Base-by-base conservation (phyloP, 257 asterid genomes). In the Solanum corneliomulleri region DNA sequence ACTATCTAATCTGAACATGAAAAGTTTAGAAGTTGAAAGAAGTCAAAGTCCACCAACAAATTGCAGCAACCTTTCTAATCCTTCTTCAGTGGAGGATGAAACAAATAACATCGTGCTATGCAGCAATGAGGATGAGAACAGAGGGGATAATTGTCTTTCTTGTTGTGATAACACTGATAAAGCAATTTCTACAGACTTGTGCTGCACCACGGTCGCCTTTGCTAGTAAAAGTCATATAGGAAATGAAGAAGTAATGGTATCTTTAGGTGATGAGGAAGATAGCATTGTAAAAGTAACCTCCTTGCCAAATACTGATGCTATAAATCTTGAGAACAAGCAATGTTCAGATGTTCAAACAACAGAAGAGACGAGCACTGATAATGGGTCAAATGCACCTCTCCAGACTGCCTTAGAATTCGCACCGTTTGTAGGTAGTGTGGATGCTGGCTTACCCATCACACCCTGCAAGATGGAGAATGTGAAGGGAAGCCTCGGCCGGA, bases 11-110 rank as follows among this genome's bases (percentile, higher is more conserved):
- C 88, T 77, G 86, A 90, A 89, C 77, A 83, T 93, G 41, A 91
- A 90, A 90, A 87, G 78, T 45, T 45, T 83, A 84, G 93, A 91
- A 82, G 93, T 82, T 62, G 98, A 91, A 88, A 90, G 91, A 89
- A 93, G 93, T 83, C 92, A 88, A 87, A 94, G 96, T 78, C 94
- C 95, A 42, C 89, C 92, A 9, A 92, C 96, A 58, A 94, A 94
- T 91, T 93, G 92, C 86, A 95, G 99, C 90, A 95, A 94, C 88
- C 95, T 94, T 87, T 97, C 98, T 11, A 95, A 95, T 92, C 98
- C 97, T 86, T 95, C 98, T 35, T 93, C 98, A 1, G 92, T 95
- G 49, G 99, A 96, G 89, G 98, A 96, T 45, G 98, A 94, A 90
- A 94, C 94, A 82, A 93, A 91, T 62, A 91, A 94, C 78, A 88